Evolutionary conservation across 345 rosid species (phyloP), one percentile per base, ranked within the genome.

Genomic region (Syzygium aqueum): DNA sequence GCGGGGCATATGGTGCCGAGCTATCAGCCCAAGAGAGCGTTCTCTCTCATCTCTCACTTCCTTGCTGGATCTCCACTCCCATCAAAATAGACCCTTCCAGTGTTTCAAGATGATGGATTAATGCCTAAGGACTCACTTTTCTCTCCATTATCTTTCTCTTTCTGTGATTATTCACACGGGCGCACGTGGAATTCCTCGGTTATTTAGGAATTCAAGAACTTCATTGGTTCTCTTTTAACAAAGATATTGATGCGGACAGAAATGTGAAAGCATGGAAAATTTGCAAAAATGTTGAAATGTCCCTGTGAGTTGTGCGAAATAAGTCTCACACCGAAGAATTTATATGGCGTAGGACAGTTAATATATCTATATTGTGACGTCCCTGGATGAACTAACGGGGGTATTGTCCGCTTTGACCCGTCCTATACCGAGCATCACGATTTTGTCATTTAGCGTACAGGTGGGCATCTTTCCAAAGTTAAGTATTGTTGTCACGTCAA

Each of bases 1-100:
- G 98, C 99, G 53, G 99, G 99, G 27, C 99, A 97, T 89, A 92
- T 93, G 88, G 99, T 97, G 23, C 99, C 99, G 19, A 96, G 97
- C 89, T 95, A 89, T 90, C 97, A 94, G 87, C 99, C 99, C 11
- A 84, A 88, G 67, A 90, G 98, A 65, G 95, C 98, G 21, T 97
- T 97, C 88, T 92, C 98, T 11, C 88, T 97, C 37, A 87, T 96
- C 90, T 89, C 67, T 61, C 98, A 96, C 85, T 97, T 95, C 89
- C 91, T 96, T 78, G 73, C 80, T 33, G 94, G 94, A 89, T 88
- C 96, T 65, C 94, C 95, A 88, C 96, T 96, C 53, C 98, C 98
- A 6, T 16, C 37, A 30, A 67, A 65, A 67, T 67, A 67, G 46
- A 30, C 23, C 43, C 78, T 17, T 30, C 46, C 17, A 30, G 23